A percentile compares a stretch with the other conserved stretches of the same genome.
Conservation (phyloP, 129 eudicot species). For the Lactuca sativa region DNA sequence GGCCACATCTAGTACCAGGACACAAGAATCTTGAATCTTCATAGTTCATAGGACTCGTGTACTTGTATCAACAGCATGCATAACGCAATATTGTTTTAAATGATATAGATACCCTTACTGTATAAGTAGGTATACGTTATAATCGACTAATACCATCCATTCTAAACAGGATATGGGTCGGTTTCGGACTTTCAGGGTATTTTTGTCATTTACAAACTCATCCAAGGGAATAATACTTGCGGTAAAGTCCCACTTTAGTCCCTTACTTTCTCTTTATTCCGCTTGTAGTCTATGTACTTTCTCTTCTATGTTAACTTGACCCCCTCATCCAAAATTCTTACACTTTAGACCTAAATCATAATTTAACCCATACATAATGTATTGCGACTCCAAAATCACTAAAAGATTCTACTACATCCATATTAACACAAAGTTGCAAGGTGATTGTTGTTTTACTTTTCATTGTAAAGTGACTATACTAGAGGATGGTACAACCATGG, state of each 20-base stretch:
- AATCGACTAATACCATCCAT: not conserved
- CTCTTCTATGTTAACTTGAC: not conserved
- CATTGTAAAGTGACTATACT: too few relatives aligned
- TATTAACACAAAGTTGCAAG: too few relatives aligned
- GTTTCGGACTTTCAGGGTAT: not conserved
- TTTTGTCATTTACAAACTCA: not conserved
- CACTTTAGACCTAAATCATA: not conserved
- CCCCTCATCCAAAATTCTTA: constrained; percentile 2
- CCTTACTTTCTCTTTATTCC: too few relatives aligned
- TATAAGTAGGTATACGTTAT: too few relatives aligned
- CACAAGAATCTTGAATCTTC: constrained; percentile 12
- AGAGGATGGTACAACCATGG: too few relatives aligned
- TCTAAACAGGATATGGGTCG: not conserved
- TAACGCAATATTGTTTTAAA: not conserved
- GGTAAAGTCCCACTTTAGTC: too few relatives aligned
- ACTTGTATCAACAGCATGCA: not conserved
- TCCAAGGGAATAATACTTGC: too few relatives aligned
- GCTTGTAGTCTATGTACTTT: not conserved
- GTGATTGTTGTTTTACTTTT: too few relatives aligned
- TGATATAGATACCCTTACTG: not conserved
- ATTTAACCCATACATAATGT: too few relatives aligned
- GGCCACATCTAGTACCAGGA: too few relatives aligned
- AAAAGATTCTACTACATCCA: too few relatives aligned
- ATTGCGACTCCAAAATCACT: too few relatives aligned
- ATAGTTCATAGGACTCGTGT: not conserved